phyloP scores from a whole-genome alignment of 2,329 filamentous ascomycete species.

The Gremmenia infestans region DNA sequence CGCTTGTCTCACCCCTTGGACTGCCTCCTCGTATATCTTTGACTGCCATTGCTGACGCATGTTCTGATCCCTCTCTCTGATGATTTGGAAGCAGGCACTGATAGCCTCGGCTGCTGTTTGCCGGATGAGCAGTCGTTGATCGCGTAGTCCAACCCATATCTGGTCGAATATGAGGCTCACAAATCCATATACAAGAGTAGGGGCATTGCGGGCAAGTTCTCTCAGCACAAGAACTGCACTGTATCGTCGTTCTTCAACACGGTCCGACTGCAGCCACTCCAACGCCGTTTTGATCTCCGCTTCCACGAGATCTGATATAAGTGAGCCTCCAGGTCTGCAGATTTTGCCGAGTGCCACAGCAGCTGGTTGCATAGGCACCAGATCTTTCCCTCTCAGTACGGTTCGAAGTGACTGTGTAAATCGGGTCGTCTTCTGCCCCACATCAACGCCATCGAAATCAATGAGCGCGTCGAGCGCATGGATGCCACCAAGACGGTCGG shows the following conservation, averaged over 20 bases:
- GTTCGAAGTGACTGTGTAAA: slow-evolving; percentile 88
- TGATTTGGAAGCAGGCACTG: slow-evolving; percentile 92
- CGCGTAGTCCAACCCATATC: slow-evolving; percentile 90
- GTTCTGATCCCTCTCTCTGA: slow-evolving; percentile 83
- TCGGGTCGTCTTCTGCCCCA: slow-evolving; percentile 86
- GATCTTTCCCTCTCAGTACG: slow-evolving; percentile 86
- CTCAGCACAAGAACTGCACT: slow-evolving; percentile 87
- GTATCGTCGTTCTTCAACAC: slow-evolving; percentile 88
- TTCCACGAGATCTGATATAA: slow-evolving; percentile 93
- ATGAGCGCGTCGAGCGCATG: slow-evolving; percentile 89
- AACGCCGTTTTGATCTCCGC: slow-evolving; percentile 94
- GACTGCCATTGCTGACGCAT: slow-evolving; percentile 85
- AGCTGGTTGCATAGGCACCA: slow-evolving; percentile 83
- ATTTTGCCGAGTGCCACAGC: slow-evolving; percentile 85
- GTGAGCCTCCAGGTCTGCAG: slow-evolving; percentile 84
- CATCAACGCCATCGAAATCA: slow-evolving; percentile 93
- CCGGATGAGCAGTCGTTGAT: slow-evolving; percentile 84
- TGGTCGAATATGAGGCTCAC: slow-evolving; percentile 93
- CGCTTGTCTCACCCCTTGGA: slow-evolving; percentile 71
- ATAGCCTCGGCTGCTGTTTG: slow-evolving; percentile 90
- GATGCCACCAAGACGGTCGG: slow-evolving; percentile 86
- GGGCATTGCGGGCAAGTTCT: slow-evolving; percentile 87
- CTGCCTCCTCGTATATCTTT: slow-evolving; percentile 83
- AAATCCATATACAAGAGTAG: slow-evolving; percentile 92
- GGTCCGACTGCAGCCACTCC: slow-evolving; percentile 94